These are phyloP conservation scores for Malassezia restricta DNA, from an alignment of 1,284 basidiomycete species.

Conservation along the genomic window DNA sequence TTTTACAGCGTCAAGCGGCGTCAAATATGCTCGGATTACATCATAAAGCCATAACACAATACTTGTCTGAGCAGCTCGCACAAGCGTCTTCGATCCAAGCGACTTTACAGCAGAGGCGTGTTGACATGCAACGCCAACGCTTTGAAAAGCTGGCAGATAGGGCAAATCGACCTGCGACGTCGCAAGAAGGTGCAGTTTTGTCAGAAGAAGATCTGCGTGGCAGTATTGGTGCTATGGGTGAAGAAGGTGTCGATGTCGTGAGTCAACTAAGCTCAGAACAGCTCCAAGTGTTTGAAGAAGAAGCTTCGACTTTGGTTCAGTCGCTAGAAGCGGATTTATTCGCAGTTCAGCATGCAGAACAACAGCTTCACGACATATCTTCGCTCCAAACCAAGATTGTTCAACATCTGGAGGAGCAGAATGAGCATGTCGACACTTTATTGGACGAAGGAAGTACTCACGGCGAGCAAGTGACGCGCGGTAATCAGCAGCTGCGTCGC, in stretches of 20 bases:
- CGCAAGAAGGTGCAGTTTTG: not conserved
- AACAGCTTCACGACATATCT: constrained; percentile 74
- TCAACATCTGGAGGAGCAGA: constrained; percentile 69
- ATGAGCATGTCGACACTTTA: constrained; percentile 74
- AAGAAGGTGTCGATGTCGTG: constrained; percentile 21
- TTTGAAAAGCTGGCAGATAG: constrained; percentile 13
- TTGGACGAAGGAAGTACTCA: constrained; percentile 77
- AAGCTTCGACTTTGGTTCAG: constrained; percentile 71
- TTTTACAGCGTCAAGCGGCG: not conserved
- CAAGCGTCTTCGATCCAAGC: constrained; percentile 65
- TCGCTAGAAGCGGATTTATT: constrained; percentile 69
- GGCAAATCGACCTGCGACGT: not conserved
- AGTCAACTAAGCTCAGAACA: constrained; percentile 54
- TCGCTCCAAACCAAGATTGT: constrained; percentile 77
- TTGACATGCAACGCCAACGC: constrained; percentile 25
- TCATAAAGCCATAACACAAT: constrained; percentile 71
- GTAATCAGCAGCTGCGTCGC: constrained; percentile 71
- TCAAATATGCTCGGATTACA: constrained; percentile 55
- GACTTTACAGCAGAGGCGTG: constrained; percentile 61
- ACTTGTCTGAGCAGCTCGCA: constrained; percentile 63
- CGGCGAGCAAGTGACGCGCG: constrained; percentile 68
- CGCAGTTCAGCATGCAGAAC: constrained; percentile 75
- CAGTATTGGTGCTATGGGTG: constrained; percentile 3
- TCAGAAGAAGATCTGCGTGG: not conserved
- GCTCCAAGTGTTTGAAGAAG: constrained; percentile 76